These are phyloP conservation scores for Epichloe scottii DNA, from an alignment of 2,329 filamentous ascomycete genomes.

Conservation along the genomic window DNA sequence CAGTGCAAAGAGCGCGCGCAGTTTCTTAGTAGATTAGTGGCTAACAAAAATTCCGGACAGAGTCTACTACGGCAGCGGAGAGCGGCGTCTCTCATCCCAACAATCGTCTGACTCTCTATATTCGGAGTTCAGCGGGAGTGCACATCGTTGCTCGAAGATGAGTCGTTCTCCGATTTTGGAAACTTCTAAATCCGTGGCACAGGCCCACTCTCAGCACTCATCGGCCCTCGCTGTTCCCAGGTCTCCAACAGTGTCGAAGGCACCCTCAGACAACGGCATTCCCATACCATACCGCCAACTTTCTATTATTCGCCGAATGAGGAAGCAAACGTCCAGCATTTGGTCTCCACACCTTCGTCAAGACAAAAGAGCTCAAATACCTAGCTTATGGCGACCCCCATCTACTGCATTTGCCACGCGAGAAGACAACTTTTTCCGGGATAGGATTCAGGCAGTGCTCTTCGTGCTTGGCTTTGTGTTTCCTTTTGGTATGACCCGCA, in stretches of 20 bases:
- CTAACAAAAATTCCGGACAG: constrained; percentile 18
- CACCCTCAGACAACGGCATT: constrained; percentile 14
- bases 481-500: constrained; percentile 47
- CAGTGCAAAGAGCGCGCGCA: constrained; percentile 10
- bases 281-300: constrained; percentile 20
- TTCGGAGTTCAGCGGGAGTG: constrained; percentile 35
- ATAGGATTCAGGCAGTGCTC: constrained; percentile 62
- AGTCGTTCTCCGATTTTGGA: constrained; percentile 39
- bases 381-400: constrained; percentile 62
- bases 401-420: constrained; percentile 52
- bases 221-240: constrained; percentile 32
- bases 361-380: constrained; percentile 46
- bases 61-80: constrained; percentile 60
- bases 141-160: constrained; percentile 31
- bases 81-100: constrained; percentile 34
- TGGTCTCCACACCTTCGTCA: constrained; percentile 63
- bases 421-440: constrained; percentile 47
- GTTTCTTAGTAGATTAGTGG: background rate
- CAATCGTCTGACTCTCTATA: constrained; percentile 32
- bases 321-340: constrained; percentile 45
- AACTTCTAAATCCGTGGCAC: background rate
- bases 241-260: constrained; percentile 5
- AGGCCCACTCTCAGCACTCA: constrained; percentile 34
- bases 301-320: constrained; percentile 17
- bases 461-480: constrained; percentile 70